These are phyloP conservation scores for Sicyos baderoa DNA, from an alignment of 306 rosid genomes.

Conservation along the genomic window DNA sequence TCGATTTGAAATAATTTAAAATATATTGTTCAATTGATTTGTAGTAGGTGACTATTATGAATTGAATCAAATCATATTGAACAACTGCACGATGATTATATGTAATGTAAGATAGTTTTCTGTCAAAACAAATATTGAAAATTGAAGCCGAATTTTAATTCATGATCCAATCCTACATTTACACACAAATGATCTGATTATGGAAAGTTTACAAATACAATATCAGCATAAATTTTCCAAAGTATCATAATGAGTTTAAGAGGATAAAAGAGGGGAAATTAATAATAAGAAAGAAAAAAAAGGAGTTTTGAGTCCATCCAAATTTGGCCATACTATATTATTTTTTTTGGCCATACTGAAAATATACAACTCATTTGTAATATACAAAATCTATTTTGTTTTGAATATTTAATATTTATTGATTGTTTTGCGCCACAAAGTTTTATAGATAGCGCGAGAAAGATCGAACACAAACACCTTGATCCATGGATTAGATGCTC, in stretches of 20 bases:
- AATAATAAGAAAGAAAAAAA: background rate
- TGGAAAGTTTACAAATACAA: too few relatives aligned
- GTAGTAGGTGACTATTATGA: too few relatives aligned
- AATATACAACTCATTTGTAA: background rate
- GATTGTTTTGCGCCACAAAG: background rate
- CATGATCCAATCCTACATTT: too few relatives aligned
- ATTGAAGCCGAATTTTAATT: too few relatives aligned
- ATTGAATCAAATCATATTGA: too few relatives aligned
- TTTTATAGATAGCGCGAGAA: background rate
- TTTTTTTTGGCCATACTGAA: background rate
- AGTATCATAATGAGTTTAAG: background rate
- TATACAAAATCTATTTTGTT: background rate
- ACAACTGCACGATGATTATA: too few relatives aligned
- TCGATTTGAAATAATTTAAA: too few relatives aligned
- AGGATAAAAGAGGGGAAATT: background rate
- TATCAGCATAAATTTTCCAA: background rate
- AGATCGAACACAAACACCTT: conserved; percentile 1
- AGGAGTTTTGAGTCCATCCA: background rate
- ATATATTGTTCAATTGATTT: too few relatives aligned
- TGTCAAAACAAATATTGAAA: too few relatives aligned
- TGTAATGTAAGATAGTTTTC: too few relatives aligned
- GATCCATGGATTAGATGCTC: background rate
- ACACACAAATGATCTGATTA: too few relatives aligned
- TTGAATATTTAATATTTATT: background rate
- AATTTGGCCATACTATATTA: background rate